phyloP scores from a whole-genome alignment of 2,329 filamentous ascomycete genomes.

The Neobulgaria alba region DNA sequence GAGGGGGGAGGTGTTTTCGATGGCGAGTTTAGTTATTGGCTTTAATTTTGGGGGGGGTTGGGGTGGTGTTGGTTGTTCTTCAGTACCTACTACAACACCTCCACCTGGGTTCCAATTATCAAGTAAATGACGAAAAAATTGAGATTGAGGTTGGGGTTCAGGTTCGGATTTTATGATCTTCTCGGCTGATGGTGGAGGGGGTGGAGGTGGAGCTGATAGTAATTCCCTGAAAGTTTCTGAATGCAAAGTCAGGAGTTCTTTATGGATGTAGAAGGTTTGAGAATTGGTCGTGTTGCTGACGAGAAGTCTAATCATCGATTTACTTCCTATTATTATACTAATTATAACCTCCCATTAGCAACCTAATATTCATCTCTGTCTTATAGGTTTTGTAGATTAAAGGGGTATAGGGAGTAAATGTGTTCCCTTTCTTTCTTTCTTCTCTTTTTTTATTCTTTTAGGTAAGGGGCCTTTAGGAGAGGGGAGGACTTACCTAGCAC shows the following conservation, averaged over 20 bases:
- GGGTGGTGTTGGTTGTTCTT: not conserved
- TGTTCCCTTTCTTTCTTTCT: not conserved
- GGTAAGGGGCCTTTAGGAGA: no score
- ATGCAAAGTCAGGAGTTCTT: slow-evolving; percentile 3
- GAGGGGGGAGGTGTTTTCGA: not conserved
- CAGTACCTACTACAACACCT: no score
- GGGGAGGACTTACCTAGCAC: no score
- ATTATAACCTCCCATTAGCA: not conserved
- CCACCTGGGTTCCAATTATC: no score
- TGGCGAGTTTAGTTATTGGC: not conserved
- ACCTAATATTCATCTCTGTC: not conserved
- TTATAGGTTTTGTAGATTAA: not conserved
- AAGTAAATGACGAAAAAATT: no score
- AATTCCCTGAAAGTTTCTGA: slow-evolving; percentile 4
- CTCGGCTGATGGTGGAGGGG: not conserved
- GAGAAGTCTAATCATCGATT: not conserved
- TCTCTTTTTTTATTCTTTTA: not conserved
- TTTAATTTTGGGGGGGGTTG: not conserved
- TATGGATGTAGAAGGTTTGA: slow-evolving; percentile 3
- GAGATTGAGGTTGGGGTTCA: no score
- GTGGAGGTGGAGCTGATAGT: not conserved
- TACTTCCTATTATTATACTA: not conserved
- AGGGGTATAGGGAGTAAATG: not conserved
- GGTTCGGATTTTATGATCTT: no score
- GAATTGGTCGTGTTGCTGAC: not conserved